Conservation (phyloP, 2,329 filamentous ascomycete species). For the Pestalotiopsis sp. region DNA sequence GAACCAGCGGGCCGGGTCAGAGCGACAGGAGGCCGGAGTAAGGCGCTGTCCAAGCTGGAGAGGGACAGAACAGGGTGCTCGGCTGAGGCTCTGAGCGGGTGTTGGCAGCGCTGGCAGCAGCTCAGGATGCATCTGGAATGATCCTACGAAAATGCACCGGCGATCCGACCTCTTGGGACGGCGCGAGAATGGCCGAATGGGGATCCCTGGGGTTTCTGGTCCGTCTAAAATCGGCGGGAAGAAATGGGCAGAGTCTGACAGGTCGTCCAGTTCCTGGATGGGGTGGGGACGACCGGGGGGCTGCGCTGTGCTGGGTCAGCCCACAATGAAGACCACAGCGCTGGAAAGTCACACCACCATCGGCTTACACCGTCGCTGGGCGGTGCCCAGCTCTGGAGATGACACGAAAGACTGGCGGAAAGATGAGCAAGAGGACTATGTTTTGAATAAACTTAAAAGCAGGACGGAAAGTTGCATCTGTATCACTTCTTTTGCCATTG, state of each 20-base stretch:
- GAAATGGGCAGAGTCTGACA: not conserved
- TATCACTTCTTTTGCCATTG: not conserved
- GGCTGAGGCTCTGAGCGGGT: not conserved
- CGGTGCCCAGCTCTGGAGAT: not conserved
- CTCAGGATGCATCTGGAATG: not conserved
- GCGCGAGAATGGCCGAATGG: not conserved
- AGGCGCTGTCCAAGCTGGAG: not conserved
- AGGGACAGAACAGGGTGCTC: not conserved
- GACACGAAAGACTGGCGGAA: not conserved
- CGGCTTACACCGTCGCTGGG: conserved; percentile 4
- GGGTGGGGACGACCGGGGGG: not conserved
- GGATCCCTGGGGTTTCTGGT: not conserved
- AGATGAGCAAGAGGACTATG: not conserved
- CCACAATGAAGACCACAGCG: conserved; percentile 3
- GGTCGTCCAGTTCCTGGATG: not conserved
- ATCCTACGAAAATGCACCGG: conserved; percentile 2
- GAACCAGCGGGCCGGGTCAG: not conserved
- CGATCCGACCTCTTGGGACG: not conserved
- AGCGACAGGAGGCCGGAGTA: not conserved
- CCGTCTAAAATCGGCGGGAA: conserved; percentile 9
- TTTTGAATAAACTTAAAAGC: not conserved
- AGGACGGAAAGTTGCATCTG: not conserved
- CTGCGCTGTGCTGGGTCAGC: not conserved
- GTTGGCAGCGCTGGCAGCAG: not conserved
- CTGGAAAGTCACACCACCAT: conserved; percentile 9